Evolutionary conservation across 139 green algal species (phyloP).

Genomic region (Micractinium conductrix): DNA sequence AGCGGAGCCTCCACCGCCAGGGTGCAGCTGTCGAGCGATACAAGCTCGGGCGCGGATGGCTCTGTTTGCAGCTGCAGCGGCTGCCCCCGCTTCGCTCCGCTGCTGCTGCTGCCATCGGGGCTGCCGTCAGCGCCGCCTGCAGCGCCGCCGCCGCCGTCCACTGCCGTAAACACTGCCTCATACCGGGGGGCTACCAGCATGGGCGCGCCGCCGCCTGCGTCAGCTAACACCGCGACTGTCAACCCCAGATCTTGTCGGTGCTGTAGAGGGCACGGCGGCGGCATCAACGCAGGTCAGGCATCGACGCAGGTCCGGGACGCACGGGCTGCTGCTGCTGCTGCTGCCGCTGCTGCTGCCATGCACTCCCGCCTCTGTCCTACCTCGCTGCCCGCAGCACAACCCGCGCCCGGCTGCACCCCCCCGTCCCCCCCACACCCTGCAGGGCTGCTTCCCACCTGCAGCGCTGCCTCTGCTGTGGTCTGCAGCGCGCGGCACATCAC

Average conservation of each 20-base stretch:
- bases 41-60: background rate
- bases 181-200: conserved; percentile 53
- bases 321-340: no score
- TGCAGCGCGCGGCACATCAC: conserved; percentile 81
- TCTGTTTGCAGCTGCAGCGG: background rate
- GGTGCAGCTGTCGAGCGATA: conserved; percentile 21
- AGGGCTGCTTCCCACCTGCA: background rate
- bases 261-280: background rate
- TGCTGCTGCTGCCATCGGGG: background rate
- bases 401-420: background rate
- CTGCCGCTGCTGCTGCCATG: no score
- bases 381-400: background rate
- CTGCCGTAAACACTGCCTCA: background rate
- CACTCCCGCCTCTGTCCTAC: background rate
- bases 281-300: background rate
- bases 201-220: conserved; percentile 79
- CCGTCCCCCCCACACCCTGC: background rate
- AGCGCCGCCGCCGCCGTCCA: background rate
- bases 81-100: background rate
- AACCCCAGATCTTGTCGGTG: conserved; percentile 33
- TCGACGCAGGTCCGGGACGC: background rate
- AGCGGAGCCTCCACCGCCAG: background rate
- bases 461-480: conserved; percentile 32
- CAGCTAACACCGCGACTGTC: conserved; percentile 67
- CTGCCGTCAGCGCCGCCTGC: background rate